Evolutionary conservation across 2,329 filamentous ascomycete species (phyloP).

Genomic region (Xylaria arbuscula): DNA sequence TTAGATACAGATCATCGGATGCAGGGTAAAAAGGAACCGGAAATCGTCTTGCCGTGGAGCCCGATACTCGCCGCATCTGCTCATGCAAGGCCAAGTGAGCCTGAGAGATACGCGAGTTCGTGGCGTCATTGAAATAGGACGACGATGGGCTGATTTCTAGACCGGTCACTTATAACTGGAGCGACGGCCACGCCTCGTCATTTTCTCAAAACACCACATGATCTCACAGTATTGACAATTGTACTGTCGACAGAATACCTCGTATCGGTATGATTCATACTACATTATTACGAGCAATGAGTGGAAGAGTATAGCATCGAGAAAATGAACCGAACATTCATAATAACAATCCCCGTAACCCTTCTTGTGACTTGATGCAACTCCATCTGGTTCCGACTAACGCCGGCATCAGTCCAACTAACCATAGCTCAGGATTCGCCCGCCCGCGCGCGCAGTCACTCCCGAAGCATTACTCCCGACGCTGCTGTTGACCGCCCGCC

Average conservation of each 20-base stretch:
- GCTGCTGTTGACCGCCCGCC: conserved; percentile 36
- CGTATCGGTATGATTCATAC: neutral
- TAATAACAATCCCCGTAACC: neutral
- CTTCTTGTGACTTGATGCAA: conserved; percentile 6
- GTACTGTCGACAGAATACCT: neutral
- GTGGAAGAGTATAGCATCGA: conserved; percentile 10
- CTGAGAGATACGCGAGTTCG: conserved; percentile 26
- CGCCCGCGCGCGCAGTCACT: neutral
- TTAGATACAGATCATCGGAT: conserved; percentile 4
- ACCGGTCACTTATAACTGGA: conserved; percentile 18
- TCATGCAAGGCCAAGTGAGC: conserved; percentile 13
- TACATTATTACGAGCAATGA: neutral
- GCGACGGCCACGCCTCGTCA: neutral
- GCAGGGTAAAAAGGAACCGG: neutral
- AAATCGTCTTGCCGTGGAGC: neutral
- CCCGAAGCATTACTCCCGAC: conserved; percentile 3
- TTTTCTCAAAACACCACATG: neutral
- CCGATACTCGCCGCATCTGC: conserved; percentile 6
- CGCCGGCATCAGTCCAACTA: conserved; percentile 21
- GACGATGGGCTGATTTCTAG: conserved; percentile 30
- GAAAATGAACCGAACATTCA: neutral
- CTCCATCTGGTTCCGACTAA: conserved; percentile 8
- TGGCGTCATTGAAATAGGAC: conserved; percentile 26
- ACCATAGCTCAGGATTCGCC: neutral
- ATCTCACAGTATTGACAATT: conserved; percentile 9